Base-by-base conservation (phyloP, 306 rosid genomes). In the Vigna radiata region DNA sequence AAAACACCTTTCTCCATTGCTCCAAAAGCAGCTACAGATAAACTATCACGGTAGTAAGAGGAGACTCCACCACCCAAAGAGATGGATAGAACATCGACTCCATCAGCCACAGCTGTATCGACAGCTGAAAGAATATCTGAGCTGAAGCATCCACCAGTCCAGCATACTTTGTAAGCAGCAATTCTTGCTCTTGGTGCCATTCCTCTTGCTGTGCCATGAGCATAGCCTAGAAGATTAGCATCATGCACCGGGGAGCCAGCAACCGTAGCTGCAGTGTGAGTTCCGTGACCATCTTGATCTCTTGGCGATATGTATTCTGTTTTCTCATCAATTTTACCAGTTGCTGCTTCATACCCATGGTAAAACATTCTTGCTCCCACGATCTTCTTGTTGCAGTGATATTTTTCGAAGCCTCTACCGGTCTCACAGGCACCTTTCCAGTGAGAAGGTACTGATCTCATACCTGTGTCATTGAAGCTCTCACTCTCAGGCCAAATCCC, bases 401-500 rank as follows among this genome's bases (percentile, higher is more conserved):
- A 56, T 49, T 88, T 88, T 4, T 56, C 73, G 82, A 95, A 95
- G 13, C 96, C 96, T 6, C 91, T 58, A 2, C 98, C 97, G 7
- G 86, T 89, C 70, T 92, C 98, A 61, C 98, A 92, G 8, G 69
- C 82, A 70, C 98, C 98, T 75, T 86, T 86, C 98, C 98, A 95
- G 67, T 68, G 76, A 72, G 91, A 11, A 54, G 98, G 97, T 8
- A 88, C 88, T 1, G 92, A 88, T 11, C 76, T 48, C 89, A 92
- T 84, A 14, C 97, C 96, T 1, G 88, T 82, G 62, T 89, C 98
- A 68, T 82, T 89, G 89, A 95, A 95, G 85, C 97, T 90, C 78
- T 83, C 86, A 85, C 98, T 95, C 79, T 95, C 98, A 1, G 98
- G 98, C 98, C 98, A 95, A 31, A 95, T 63, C n/a, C 98, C 98